A percentile compares a stretch with the other conserved stretches of the same genome.
Evolutionary conservation across 2,329 filamentous ascomycete species (phyloP).

Genomic region (Ascochyta koolunga): DNA sequence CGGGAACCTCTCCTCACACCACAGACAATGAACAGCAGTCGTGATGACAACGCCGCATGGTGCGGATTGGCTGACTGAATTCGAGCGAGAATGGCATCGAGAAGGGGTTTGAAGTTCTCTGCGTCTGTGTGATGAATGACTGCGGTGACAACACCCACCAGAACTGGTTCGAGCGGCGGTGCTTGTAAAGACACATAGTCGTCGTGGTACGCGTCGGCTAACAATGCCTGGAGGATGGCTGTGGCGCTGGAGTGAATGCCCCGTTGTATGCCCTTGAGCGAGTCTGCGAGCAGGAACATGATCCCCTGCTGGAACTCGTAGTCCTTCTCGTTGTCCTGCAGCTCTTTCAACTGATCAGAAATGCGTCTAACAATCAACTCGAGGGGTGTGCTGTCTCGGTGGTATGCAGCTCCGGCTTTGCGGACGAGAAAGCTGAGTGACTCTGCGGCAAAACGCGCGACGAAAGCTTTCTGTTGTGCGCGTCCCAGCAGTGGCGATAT

Average conservation of each 20-base stretch:
- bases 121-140: slow-evolving; percentile 80
- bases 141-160: slow-evolving; percentile 78
- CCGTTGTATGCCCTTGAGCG: slow-evolving; percentile 67
- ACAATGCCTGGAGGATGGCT: slow-evolving; percentile 59
- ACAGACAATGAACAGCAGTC: slow-evolving; percentile 70
- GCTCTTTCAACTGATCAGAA: slow-evolving; percentile 68
- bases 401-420: slow-evolving; percentile 80
- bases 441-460: slow-evolving; percentile 91
- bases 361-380: slow-evolving; percentile 73
- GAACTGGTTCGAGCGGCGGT: slow-evolving; percentile 62
- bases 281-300: slow-evolving; percentile 91
- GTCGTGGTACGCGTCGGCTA: slow-evolving; percentile 43
- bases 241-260: slow-evolving; percentile 64
- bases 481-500: slow-evolving; percentile 86
- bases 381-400: slow-evolving; percentile 73
- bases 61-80: slow-evolving; percentile 54
- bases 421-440: slow-evolving; percentile 91
- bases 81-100: slow-evolving; percentile 61
- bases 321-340: slow-evolving; percentile 62
- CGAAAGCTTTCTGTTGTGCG: slow-evolving; percentile 79
- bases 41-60: slow-evolving; percentile 35
- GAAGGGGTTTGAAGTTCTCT: slow-evolving; percentile 73
- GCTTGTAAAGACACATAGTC: slow-evolving; percentile 52
- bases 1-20: slow-evolving; percentile 82
- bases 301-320: slow-evolving; percentile 81